Evolutionary conservation across 805 yeast genomes (phyloP).

Genomic region (Candida maris): DNA sequence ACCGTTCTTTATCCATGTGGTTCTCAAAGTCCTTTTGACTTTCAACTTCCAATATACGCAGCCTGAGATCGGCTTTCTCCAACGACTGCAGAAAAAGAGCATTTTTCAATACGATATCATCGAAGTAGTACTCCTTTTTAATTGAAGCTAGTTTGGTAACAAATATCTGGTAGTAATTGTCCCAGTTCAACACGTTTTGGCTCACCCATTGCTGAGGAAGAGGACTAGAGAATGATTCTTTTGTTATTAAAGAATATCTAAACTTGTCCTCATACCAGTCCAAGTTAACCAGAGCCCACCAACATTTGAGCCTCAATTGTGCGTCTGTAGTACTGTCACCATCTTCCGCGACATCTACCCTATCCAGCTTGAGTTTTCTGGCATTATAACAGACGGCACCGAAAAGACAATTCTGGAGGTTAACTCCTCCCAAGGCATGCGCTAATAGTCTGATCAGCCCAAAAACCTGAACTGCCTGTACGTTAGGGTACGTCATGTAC

Average conservation of each 20-base stretch:
- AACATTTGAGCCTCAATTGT: conserved; percentile 15
- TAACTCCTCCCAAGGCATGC: conserved; percentile 30
- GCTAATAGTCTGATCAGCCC: conserved; percentile 27
- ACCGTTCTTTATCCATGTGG: conserved; percentile 18
- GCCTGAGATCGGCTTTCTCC: conserved; percentile 25
- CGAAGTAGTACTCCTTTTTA: conserved; percentile 27
- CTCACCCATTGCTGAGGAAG: conserved; percentile 23
- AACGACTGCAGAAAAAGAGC: conserved; percentile 17
- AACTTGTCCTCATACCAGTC: conserved; percentile 34
- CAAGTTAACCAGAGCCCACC: conserved; percentile 31
- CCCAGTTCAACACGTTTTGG: conserved; percentile 15
- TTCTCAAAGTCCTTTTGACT: conserved; percentile 18
- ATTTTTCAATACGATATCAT: conserved; percentile 16
- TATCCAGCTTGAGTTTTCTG: conserved; percentile 24
- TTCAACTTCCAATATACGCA: conserved; percentile 22
- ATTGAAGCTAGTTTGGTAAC: conserved; percentile 22
- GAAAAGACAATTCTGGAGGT: conserved; percentile 25
- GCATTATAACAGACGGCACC: conserved; percentile 23
- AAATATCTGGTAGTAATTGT: conserved; percentile 23
- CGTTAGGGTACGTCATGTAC: conserved; percentile 29
- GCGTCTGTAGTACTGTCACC: conserved; percentile 5
- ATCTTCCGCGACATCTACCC: conserved; percentile 6
- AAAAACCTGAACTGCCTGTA: conserved; percentile 26
- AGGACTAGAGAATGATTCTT: conserved; percentile 23
- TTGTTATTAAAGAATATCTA: conserved; percentile 21